Conservation (phyloP, 1,139 yeast genomes). For the Suhomyces terraborum region DNA sequence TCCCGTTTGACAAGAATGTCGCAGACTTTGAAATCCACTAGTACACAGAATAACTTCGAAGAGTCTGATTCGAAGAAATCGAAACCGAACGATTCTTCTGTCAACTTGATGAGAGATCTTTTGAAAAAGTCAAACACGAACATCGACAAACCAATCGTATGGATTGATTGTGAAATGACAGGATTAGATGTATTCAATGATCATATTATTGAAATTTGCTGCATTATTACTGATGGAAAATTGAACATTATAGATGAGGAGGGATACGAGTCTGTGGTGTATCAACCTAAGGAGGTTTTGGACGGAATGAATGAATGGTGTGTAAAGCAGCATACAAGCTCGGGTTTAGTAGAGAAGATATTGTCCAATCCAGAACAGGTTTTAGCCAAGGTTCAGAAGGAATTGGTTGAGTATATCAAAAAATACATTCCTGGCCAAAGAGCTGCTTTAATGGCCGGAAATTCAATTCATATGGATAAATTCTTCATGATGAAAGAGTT, state of each 20-base stretch:
- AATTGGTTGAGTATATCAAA: conserved; percentile 62
- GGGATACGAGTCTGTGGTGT: conserved; percentile 83
- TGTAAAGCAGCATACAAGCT: conserved; percentile 68
- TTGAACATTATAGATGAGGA: conserved; percentile 63
- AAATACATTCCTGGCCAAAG: conserved; percentile 55
- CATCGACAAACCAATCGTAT: conserved; percentile 47
- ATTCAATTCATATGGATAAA: conserved; percentile 89
- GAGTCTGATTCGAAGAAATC: conserved; percentile 8
- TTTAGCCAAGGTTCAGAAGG: conserved; percentile 59
- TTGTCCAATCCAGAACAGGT: conserved; percentile 55
- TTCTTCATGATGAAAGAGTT: conserved; percentile 82
- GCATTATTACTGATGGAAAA: conserved; percentile 82
- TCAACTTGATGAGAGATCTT: conserved; percentile 8
- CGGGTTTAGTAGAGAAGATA: conserved; percentile 79
- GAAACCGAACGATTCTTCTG: conserved; percentile 4
- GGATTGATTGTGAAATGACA: conserved; percentile 91
- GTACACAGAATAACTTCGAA: background rate
- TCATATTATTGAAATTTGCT: conserved; percentile 87
- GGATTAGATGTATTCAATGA: conserved; percentile 77
- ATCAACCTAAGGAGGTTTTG: conserved; percentile 63
- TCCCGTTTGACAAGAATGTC: conserved; percentile 1
- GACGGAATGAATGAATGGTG: conserved; percentile 89
- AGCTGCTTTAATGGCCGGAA: conserved; percentile 80
- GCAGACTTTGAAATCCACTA: conserved; percentile 2
- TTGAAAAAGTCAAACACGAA: conserved; percentile 8